A percentile compares a stretch with the other conserved stretches of the same genome.
These are phyloP conservation scores for Lactifluus subvellereus DNA, from an alignment of 768 basidiomycete species.

Conservation along the genomic window DNA sequence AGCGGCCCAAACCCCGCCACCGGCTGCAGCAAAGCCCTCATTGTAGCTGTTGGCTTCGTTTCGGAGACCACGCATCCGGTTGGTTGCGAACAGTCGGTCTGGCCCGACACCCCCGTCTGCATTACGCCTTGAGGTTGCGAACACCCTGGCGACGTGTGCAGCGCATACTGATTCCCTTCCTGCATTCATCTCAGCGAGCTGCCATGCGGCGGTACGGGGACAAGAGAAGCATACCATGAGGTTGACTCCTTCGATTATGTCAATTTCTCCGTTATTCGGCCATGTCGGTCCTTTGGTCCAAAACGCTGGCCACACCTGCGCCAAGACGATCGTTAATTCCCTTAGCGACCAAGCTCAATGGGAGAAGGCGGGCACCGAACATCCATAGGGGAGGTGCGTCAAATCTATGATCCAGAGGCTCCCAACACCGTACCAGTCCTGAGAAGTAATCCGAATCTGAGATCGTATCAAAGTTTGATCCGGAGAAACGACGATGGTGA, in stretches of 20 bases:
- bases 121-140: conserved; percentile 28
- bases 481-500: neutral
- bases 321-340: conserved; percentile 14
- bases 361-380: conserved; percentile 36
- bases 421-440: conserved; percentile 39
- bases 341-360: neutral
- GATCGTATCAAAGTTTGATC: conserved; percentile 8
- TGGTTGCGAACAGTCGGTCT: conserved; percentile 31
- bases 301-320: conserved; percentile 38
- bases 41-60: conserved; percentile 37
- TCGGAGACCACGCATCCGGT: conserved; percentile 36
- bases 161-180: conserved; percentile 47
- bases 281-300: conserved; percentile 35
- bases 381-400: conserved; percentile 51
- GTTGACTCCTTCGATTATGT: conserved; percentile 51
- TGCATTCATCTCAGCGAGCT: neutral
- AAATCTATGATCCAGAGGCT: conserved; percentile 44
- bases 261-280: conserved; percentile 40
- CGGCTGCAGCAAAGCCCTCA: conserved; percentile 39
- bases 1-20: conserved; percentile 64
- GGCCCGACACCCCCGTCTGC: conserved; percentile 33
- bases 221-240: conserved; percentile 24
- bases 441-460: conserved; percentile 43
- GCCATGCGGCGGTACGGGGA: neutral
- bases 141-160: conserved; percentile 45